Base-by-base conservation (phyloP, 352 stramenopile species). In the Discostella stelligera region DNA sequence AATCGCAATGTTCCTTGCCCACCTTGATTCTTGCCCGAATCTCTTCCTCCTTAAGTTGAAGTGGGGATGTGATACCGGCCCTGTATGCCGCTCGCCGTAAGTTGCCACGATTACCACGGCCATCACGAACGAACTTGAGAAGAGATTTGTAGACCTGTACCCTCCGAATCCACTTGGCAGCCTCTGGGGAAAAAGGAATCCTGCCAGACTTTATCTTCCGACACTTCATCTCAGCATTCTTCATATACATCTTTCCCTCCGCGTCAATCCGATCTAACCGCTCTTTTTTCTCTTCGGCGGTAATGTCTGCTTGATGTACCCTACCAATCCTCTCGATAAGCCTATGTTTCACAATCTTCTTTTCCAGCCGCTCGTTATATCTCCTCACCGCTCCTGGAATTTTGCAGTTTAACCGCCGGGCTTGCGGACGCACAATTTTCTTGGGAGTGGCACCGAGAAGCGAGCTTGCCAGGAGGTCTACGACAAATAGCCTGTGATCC, bases 211-310 rank as follows among this genome's bases (percentile, higher is more conserved):
- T 75, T 25, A 80, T 75, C 21, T 41, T 50, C 0, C 59, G 16
- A 16, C 73, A 80, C 7, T 67, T 66, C 27, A 67, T 80, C 56
- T 75, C 73, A 44, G 65, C 59, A 44, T 23, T 3, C 0, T 10
- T 3, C 65, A 80, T 80, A 32, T 52, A 59, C 21, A 71, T 10
- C 25, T 46, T 50, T 13, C 0, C 30, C 37, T 80, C 48, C n/a
- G 14, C 18, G 20, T 80, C 66, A 0, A 58, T 8, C 18, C n/a
- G 11, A 11, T 58, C 32, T 6, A 58, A 23, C 3, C 46, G 46
- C 9, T 3, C 6, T 20, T 11, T 58, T 3, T 2, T 9, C 8
- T 3, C 27, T 25, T 3, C 5, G 0, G 3, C n/a, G 18, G 13
- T 14, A n/a, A 8, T 0, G n/a, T 13, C 32, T 32, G 8, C 30